Evolutionary conservation across 768 basidiomycete genomes (phyloP).

Genomic region (Mycena capillaripes): DNA sequence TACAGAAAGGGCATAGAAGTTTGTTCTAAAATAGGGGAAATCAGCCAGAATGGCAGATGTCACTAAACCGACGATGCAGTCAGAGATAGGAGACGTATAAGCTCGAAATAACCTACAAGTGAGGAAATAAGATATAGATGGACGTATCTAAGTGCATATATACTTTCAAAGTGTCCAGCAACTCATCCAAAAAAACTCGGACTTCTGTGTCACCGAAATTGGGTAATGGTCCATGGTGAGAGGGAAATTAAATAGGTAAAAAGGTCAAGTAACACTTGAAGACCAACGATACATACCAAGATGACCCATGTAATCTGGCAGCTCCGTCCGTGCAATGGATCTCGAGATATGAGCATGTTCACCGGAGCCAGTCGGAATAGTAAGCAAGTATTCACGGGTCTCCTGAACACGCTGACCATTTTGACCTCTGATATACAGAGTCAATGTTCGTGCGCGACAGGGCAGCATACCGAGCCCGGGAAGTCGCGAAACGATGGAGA

Average conservation of each 20-base stretch:
- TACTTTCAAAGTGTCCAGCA: neutral
- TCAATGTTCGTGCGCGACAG: too few relatives aligned
- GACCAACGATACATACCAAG: neutral
- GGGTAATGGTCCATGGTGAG: neutral
- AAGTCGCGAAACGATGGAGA: too few relatives aligned
- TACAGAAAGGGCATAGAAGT: neutral
- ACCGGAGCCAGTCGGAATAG: too few relatives aligned
- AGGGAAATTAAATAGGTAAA: slow-evolving; percentile 2
- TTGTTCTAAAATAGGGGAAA: neutral
- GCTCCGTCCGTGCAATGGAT: too few relatives aligned
- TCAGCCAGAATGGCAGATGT: too few relatives aligned
- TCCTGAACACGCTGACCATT: too few relatives aligned
- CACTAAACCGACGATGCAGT: neutral
- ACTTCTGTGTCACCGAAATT: neutral
- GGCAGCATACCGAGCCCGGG: too few relatives aligned
- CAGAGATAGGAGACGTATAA: neutral
- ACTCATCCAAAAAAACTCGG: neutral
- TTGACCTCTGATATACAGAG: too few relatives aligned
- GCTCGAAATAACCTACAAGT: neutral
- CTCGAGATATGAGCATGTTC: too few relatives aligned
- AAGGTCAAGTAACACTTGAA: neutral
- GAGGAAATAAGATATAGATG: neutral
- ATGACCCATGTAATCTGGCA: neutral
- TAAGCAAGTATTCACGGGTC: too few relatives aligned
- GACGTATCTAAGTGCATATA: neutral